Conservation (phyloP, 257 asterid genomes). For the Capsicum baccatum region DNA sequence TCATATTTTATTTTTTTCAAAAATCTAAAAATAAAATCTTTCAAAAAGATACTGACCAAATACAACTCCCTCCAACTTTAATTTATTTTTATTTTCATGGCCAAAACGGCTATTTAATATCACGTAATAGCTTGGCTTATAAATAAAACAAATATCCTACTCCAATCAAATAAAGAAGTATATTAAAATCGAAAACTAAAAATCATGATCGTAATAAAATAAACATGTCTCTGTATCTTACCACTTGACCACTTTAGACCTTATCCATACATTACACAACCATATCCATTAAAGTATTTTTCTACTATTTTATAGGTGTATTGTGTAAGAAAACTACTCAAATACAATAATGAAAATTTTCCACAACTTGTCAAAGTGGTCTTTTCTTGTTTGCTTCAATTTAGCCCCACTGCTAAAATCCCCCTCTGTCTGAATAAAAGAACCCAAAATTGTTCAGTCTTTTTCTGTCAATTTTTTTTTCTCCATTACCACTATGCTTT, state of each 20-base stretch:
- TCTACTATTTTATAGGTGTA: neutral
- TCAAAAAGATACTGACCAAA: too few species aligned
- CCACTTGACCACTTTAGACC: slow-evolving; percentile 21
- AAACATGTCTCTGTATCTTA: neutral
- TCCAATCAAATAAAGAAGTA: neutral
- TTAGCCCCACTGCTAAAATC: slow-evolving; percentile 31
- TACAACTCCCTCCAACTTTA: too few species aligned
- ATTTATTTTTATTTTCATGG: too few species aligned
- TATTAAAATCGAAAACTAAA: neutral
- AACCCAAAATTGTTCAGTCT: slow-evolving; percentile 3
- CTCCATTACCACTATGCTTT: slow-evolving; percentile 11
- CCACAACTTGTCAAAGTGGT: slow-evolving; percentile 16
- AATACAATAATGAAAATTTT: neutral
- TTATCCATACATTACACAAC: neutral
- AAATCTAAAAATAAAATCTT: too few species aligned
- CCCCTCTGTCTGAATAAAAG: neutral
- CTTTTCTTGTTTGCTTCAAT: slow-evolving; percentile 31
- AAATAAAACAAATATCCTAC: neutral
- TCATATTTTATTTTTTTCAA: too few species aligned
- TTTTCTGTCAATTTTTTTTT: neutral
- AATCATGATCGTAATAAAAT: slow-evolving; percentile 2
- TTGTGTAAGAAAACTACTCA: neutral
- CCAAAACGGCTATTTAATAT: too few species aligned
- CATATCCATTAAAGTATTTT: neutral
- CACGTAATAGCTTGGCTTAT: too few species aligned